phyloP scores from a whole-genome alignment of 225 moss, liverwort and hornwort species.

The Polytrichum commune region DNA sequence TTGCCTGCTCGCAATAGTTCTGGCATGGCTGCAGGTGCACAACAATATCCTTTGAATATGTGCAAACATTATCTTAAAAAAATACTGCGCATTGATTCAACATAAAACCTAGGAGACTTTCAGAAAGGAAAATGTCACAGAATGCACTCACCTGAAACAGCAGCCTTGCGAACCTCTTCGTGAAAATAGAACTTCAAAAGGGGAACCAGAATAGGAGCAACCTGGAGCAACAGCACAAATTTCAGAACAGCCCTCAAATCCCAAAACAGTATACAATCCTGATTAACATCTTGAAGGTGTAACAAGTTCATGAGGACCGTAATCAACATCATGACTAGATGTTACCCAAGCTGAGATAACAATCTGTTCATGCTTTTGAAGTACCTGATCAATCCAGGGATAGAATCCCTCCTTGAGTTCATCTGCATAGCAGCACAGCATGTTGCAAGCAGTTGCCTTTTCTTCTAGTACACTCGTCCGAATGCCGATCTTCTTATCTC shows the following conservation, averaged over 20 bases:
- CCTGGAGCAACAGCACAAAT: conserved; percentile 32
- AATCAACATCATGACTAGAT: too few species aligned
- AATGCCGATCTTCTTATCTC: conserved; percentile 98
- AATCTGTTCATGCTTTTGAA: too few species aligned
- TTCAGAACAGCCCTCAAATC: too few species aligned
- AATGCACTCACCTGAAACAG: conserved; percentile 79
- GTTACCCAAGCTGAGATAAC: too few species aligned
- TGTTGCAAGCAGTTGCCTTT: conserved; percentile 98
- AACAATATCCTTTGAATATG: neutral
- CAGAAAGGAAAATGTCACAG: neutral
- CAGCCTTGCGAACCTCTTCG: conserved; percentile 97
- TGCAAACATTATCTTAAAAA: neutral
- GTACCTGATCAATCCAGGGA: conserved; percentile 99
- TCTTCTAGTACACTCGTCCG: conserved; percentile 98
- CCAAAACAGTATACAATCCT: too few species aligned
- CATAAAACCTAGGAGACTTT: neutral
- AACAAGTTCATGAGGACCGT: too few species aligned
- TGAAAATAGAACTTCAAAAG: conserved; percentile 96
- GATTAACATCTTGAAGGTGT: too few species aligned
- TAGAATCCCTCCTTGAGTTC: conserved; percentile 98
- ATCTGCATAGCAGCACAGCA: conserved; percentile 99
- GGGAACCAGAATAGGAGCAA: conserved; percentile 94
- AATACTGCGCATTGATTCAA: neutral
- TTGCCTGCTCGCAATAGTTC: conserved; percentile 92
- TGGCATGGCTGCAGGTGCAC: conserved; percentile 78